Percentiles rank a stretch among this genome's conserved stretches.
Evolutionary conservation across 352 stramenopile species (phyloP).

Genomic region (Globisporangium solare): DNA sequence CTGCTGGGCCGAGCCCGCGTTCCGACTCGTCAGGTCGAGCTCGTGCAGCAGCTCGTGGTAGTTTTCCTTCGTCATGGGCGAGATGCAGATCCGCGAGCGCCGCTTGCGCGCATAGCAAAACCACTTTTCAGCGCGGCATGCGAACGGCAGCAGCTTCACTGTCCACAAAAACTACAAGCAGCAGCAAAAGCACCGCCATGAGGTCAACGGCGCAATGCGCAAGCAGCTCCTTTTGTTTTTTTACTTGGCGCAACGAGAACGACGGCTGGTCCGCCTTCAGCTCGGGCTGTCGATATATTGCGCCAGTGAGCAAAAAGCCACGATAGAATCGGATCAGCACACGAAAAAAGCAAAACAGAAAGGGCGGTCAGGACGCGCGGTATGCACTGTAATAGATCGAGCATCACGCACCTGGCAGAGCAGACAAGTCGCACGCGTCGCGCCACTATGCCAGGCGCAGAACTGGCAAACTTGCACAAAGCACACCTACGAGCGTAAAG

Average conservation of each 20-base stretch:
- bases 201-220: neutral
- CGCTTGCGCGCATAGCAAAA: conserved; percentile 35
- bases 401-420: conserved; percentile 22
- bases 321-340: too few species aligned
- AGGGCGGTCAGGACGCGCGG: too few species aligned
- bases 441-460: conserved; percentile 30
- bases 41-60: conserved; percentile 30
- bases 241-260: conserved; percentile 34
- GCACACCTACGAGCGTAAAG: conserved; percentile 27
- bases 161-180: conserved; percentile 30
- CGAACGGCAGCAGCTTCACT: conserved; percentile 46
- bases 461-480: conserved; percentile 34
- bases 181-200: neutral
- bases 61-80: conserved; percentile 26
- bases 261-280: conserved; percentile 27
- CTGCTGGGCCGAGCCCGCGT: conserved; percentile 26
- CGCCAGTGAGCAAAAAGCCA: too few species aligned
- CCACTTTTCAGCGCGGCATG: conserved; percentile 43
- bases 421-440: conserved; percentile 27
- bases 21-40: conserved; percentile 11
- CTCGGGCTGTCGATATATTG: conserved; percentile 19
- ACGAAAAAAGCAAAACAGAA: too few species aligned
- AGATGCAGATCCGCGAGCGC: conserved; percentile 24
- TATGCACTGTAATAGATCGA: too few species aligned
- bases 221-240: neutral